Base-by-base conservation (phyloP, 306 rosid genomes). In the Dryas alaskensis region DNA sequence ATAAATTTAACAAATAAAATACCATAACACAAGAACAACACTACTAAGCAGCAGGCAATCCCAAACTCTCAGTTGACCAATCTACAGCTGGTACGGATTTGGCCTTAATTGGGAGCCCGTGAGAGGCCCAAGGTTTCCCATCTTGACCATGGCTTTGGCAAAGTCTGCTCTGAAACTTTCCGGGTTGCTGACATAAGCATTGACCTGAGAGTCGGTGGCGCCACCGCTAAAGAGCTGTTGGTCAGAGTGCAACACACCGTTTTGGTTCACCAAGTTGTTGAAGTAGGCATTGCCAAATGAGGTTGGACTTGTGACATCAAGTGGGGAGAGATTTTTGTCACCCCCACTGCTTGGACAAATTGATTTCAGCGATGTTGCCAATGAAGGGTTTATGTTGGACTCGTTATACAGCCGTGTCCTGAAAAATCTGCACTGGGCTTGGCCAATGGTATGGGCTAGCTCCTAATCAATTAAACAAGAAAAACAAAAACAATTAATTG, bases 121-220 rank as follows among this genome's bases (percentile, higher is more conserved):
- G 22, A 84, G 89, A 17, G 89, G 92, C 51, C 87, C 80, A 7
- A 89, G 87, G 43, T 84, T 83, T 9, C 92, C 84, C 96, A 89
- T 87, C 78, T 83, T 89, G 19, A 76, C 37, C 86, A 87, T 87
- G 1, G 92, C 92, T 6, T 76, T 84, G 12, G 84, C 92, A 60
- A 89, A 89, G 37, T 89, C 95, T 3, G 78, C 44, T 16, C 40
- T 67, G 59, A 89, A 85, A 61, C 16, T 84, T 13, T 17, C 73
- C 3, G 74, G 61, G 5, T 81, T 59, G 58, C 1, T 80, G 39
- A 45, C 60, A n/a, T 89, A 89, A 54, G 77, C 31, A 48, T 50
- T 77, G 2, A 90, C 92, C 47, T 51, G 81, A 19, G 90, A 48
- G 8, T 87, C 80, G 0, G 96, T 90, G 45, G 92, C 82, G 39